Percentiles rank a stretch among this genome's conserved stretches.
phyloP scores from a whole-genome alignment of 176 grass and related monocot species.

The Dactylis glomerata region DNA sequence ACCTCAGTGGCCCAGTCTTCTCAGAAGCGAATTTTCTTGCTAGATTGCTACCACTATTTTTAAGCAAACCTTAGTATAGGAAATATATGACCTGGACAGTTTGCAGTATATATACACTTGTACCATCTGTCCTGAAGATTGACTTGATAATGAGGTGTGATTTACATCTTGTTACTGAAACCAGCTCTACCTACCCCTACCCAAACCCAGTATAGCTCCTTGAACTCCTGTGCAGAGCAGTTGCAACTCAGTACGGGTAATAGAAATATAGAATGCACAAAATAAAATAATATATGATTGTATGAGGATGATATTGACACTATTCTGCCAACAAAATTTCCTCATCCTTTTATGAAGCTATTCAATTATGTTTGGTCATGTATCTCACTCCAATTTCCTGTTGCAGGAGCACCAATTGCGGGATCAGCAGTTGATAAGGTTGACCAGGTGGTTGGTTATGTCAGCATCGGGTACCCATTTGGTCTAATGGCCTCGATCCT shows the following conservation, averaged over 20 bases:
- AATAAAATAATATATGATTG: neutral
- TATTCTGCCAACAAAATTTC: conserved; percentile 12
- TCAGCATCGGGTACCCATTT: conserved; percentile 89
- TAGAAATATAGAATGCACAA: neutral
- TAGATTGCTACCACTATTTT: no score
- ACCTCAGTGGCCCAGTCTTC: no score
- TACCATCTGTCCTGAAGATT: no score
- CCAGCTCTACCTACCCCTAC: neutral
- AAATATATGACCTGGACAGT: no score
- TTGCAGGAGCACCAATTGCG: conserved; percentile 71
- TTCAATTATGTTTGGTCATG: conserved; percentile 7
- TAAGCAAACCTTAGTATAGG: no score
- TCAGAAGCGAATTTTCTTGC: no score
- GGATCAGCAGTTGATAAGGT: conserved; percentile 90
- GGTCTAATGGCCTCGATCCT: conserved; percentile 78
- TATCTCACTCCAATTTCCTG: conserved; percentile 33
- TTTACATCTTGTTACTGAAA: neutral
- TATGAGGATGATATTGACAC: neutral
- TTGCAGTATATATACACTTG: no score
- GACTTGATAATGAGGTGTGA: neutral
- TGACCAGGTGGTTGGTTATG: conserved; percentile 76
- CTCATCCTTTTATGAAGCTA: neutral
- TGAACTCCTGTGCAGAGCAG: neutral
- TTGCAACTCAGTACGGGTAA: neutral
- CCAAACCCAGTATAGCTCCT: neutral